A percentile compares a stretch with the other conserved stretches of the same genome.
phyloP scores from a whole-genome alignment of 257 asterid species.

The Gentiana dahurica region DNA sequence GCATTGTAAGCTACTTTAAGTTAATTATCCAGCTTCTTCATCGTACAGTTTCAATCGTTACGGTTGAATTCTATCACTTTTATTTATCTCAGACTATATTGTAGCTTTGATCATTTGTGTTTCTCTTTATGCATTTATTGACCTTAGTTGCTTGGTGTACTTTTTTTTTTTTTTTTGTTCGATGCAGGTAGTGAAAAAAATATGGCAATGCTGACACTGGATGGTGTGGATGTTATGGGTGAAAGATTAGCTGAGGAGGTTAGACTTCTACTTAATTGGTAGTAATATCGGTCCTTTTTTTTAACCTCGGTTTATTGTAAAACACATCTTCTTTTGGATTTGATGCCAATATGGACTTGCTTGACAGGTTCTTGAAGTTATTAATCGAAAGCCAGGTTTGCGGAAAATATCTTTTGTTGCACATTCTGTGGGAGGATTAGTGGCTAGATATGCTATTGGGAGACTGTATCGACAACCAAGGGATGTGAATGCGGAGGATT shows the following conservation, averaged over 20 bases:
- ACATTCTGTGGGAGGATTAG: conserved; percentile 99
- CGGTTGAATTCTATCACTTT: too few species aligned
- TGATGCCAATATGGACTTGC: conserved; percentile 18
- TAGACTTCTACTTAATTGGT: conserved; percentile 6
- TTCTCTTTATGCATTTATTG: too few species aligned
- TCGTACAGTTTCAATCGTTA: not conserved
- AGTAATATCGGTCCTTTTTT: conserved; percentile 5
- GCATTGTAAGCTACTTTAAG: conserved; percentile 55
- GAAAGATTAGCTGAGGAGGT: conserved; percentile 93
- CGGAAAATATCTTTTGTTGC: conserved; percentile 82
- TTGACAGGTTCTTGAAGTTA: conserved; percentile 69
- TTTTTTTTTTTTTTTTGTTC: not conserved
- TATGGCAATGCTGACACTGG: conserved; percentile 63
- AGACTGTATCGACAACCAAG: conserved; percentile 51
- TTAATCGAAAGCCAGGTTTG: conserved; percentile 50
- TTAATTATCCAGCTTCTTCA: not conserved
- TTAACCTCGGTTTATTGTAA: conserved; percentile 3
- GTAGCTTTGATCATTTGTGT: too few species aligned
- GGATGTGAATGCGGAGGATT: conserved; percentile 28
- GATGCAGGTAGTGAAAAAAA: conserved; percentile 81
- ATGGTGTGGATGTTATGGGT: conserved; percentile 99
- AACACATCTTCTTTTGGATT: conserved; percentile 3
- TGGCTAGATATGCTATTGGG: conserved; percentile 93
- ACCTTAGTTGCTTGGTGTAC: not conserved
- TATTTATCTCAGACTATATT: too few species aligned